A percentile compares a stretch with the other conserved stretches of the same genome.
phyloP scores from a whole-genome alignment of 257 asterid species.

The Solanum chmielewskii region DNA sequence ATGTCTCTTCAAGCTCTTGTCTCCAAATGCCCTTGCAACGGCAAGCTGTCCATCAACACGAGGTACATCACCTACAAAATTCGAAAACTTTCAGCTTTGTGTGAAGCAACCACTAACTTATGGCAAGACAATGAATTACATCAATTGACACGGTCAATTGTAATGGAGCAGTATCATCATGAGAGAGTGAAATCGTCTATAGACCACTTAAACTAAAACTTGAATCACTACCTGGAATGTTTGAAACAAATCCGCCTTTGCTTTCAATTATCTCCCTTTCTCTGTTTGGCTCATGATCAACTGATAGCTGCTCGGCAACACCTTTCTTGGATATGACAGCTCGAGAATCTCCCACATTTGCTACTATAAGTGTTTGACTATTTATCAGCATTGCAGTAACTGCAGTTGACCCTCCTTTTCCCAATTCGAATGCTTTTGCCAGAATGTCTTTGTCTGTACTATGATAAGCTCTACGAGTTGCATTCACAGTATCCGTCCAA shows the following conservation, averaged over 20 bases:
- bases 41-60: conserved; percentile 94
- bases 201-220: not conserved
- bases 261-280: conserved; percentile 70
- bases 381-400: conserved; percentile 79
- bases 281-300: conserved; percentile 84
- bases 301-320: conserved; percentile 62
- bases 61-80: conserved; percentile 69
- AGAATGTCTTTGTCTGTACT: conserved; percentile 57
- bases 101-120: not conserved
- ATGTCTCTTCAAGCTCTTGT: conserved; percentile 79
- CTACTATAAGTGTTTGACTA: conserved; percentile 68
- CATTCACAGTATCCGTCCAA: conserved; percentile 54
- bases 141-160: not conserved
- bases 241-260: conserved; percentile 91
- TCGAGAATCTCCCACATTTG: conserved; percentile 88
- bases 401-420: conserved; percentile 93
- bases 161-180: not conserved
- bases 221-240: conserved; percentile 51
- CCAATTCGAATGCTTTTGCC: conserved; percentile 50
- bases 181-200: not conserved
- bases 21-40: conserved; percentile 94
- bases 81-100: not conserved
- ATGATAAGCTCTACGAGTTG: conserved; percentile 53
- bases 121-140: not conserved
- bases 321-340: conserved; percentile 65